A percentile compares a stretch with the other conserved stretches of the same genome.
phyloP scores from a whole-genome alignment of 257 asterid species.

The Mentha longifolia region DNA sequence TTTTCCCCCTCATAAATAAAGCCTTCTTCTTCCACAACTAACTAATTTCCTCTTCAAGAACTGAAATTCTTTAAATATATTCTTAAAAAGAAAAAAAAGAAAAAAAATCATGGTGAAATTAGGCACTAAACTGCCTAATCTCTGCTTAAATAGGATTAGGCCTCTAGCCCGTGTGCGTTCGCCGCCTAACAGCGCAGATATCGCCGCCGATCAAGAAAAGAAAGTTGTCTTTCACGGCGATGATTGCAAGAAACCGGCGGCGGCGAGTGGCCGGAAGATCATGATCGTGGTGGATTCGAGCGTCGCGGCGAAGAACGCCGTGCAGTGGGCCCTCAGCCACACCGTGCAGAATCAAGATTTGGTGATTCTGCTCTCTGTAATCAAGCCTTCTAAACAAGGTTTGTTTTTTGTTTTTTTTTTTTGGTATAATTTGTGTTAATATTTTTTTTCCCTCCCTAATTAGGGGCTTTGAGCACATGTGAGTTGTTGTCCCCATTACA shows the following conservation, averaged over 20 bases:
- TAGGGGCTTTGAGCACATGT: no score
- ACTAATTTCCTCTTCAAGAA: conserved; percentile 11
- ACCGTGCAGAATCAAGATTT: conserved; percentile 66
- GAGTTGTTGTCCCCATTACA: no score
- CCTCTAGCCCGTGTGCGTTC: conserved; percentile 75
- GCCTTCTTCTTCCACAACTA: conserved; percentile 36
- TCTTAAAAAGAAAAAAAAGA: background rate
- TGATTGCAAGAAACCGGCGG: conserved; percentile 30
- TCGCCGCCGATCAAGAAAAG: conserved; percentile 29
- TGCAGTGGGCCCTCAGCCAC: conserved; percentile 82
- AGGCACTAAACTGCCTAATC: conserved; percentile 62
- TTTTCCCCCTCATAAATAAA: conserved; percentile 23
- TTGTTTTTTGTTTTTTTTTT: no score
- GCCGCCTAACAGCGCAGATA: conserved; percentile 32
- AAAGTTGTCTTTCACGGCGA: conserved; percentile 9
- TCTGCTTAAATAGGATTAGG: conserved; percentile 75
- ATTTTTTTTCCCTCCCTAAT: no score
- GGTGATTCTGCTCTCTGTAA: conserved; percentile 60
- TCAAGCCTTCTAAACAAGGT: conserved; percentile 68
- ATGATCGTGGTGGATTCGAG: conserved; percentile 79
- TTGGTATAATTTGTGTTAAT: no score
- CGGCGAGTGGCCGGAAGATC: conserved; percentile 59
- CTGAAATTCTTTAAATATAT: background rate
- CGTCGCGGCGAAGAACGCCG: conserved; percentile 63
- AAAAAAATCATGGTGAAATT: conserved; percentile 34